Conservation (phyloP, 768 basidiomycete species). For the Auriscalpium microsporum region DNA sequence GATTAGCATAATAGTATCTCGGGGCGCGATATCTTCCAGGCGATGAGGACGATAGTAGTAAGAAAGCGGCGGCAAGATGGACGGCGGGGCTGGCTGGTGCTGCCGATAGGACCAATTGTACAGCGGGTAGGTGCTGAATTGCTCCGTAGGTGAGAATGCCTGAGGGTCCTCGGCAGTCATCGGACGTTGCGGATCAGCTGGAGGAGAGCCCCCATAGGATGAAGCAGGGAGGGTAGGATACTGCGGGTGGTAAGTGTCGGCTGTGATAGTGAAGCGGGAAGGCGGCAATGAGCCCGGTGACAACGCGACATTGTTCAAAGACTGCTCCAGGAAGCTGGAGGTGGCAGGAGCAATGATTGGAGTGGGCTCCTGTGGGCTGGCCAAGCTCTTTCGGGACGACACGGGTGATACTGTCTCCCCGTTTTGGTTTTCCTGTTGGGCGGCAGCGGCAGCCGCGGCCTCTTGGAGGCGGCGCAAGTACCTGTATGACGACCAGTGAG, state of each 20-base stretch:
- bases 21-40: conserved; percentile 74
- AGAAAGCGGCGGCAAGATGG: conserved; percentile 48
- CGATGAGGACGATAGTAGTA: conserved; percentile 68
- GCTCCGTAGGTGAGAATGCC: conserved; percentile 36
- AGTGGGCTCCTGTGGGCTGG: conserved; percentile 6
- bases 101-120: conserved; percentile 69
- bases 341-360: conserved; percentile 16
- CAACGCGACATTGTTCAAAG: conserved; percentile 29
- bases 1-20: conserved; percentile 74
- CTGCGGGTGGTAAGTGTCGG: conserved; percentile 57
- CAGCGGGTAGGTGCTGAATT: conserved; percentile 55
- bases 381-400: conserved; percentile 6
- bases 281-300: conserved; percentile 45
- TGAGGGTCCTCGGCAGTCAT: conserved; percentile 37
- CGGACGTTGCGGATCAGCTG: conserved; percentile 29
- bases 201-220: conserved; percentile 32
- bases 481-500: conserved; percentile 26
- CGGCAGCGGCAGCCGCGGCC: conserved; percentile 49
- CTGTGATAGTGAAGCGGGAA: conserved; percentile 62
- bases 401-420: conserved; percentile 9
- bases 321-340: conserved; percentile 44
- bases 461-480: conserved; percentile 78
- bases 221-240: conserved; percentile 34
- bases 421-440: conserved; percentile 32
- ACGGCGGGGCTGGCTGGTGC: conserved; percentile 41